Conservation (phyloP, 169 alveolate genomes). For the Eimeria falciformis region DNA sequence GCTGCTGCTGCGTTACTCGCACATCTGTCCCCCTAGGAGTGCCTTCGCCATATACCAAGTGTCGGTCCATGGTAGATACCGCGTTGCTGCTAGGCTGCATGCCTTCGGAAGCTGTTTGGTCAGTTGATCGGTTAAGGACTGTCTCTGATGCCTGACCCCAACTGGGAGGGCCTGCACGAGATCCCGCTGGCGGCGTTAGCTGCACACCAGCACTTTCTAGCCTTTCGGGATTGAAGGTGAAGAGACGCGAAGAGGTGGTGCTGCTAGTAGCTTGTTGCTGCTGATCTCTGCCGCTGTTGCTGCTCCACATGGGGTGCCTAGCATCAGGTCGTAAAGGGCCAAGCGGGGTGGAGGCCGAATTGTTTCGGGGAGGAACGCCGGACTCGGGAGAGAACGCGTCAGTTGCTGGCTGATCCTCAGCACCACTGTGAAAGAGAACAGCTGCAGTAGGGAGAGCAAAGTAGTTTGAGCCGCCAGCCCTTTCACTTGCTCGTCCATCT, state of each 20-base stretch:
- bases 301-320: neutral
- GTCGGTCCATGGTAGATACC: neutral
- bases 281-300: constrained; percentile 34
- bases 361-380: neutral
- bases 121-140: neutral
- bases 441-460: constrained; percentile 51
- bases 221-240: constrained; percentile 35
- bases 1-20: constrained; percentile 18
- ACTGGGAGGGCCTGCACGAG: neutral
- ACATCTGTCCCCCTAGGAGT: neutral
- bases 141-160: neutral
- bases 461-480: constrained; percentile 14
- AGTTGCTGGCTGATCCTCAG: neutral
- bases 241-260: constrained; percentile 46
- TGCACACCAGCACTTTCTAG: neutral
- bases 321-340: neutral
- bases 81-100: neutral
- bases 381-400: neutral
- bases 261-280: constrained; percentile 40
- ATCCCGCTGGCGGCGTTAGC: neutral
- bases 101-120: neutral
- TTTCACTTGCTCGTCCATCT: neutral
- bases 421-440: neutral
- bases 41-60: neutral
- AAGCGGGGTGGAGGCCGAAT: neutral